Base-by-base conservation (phyloP, 441 rosid species). In the Brassica hybrid region DNA sequence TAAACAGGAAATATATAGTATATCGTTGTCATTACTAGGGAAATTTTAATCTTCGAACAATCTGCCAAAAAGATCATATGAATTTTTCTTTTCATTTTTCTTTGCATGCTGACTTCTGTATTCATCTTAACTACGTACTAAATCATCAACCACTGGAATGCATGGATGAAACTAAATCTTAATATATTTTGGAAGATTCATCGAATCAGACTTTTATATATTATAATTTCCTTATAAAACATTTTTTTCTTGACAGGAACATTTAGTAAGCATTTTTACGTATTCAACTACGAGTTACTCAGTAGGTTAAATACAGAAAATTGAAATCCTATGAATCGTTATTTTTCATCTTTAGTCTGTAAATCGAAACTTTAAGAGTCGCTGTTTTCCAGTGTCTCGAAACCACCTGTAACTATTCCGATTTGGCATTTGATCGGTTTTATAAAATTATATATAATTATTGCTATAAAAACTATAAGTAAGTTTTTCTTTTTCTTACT, bases 41-140 rank as follows among this genome's bases (percentile, higher is more conserved):
- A 1, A 65, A 19, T 8, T 1, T n/a, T 56, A 8, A 56, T 56
- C n/a, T 18, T 11, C 45, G 23, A 63, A 54, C 9, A 71, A 41
- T 65, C 54, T 65, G 41, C 54, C 18, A 48, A 65, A 70, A 52
- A 18, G 4, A 69, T 25, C 50, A 34, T 57, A 18, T 11, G 62
- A 18, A 71, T 19, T 36, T 25, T 34, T 25, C 12, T 45, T 21
- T 52, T 74, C 73, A 30, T 75, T 25, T n/a, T n/a, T n/a, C n/a
- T n/a, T 56, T 71, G 80, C 76, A 77, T 64, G 65, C 10, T 71
- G 65, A 61, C 65, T 61, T 61, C 11, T 61, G 19, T 30, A 57
- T 19, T 57, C n/a, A 56, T 77, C 74, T 61, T 63, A 76, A 23
- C 19, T 34, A 6, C 67, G 62, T 76, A 68, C 45, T 21, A 52